Evolutionary conservation across 768 basidiomycete species (phyloP), one percentile per base, ranked within the genome.

Genomic region (Agrocybe pediades): DNA sequence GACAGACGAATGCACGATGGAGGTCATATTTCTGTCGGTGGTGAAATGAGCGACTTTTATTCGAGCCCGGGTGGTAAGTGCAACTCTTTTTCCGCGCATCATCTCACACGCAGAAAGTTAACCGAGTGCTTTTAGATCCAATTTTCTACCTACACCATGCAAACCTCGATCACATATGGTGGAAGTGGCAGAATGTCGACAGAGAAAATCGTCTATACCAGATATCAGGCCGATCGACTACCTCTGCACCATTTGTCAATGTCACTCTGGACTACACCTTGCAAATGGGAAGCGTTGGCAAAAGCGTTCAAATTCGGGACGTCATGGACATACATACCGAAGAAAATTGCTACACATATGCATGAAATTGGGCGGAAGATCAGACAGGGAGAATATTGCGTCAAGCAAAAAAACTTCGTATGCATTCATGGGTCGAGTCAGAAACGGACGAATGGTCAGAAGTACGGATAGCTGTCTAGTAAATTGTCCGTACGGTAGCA

Each of bases 81-180:
- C n/a, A n/a, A n/a, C n/a, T n/a, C n/a, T n/a, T n/a, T n/a, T n/a
- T 6, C n/a, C n/a, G 33, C 11, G 11, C n/a, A 11, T 13, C 4
- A 36, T 4, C 13, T 36, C n/a, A 4, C n/a, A 13, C 11, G 5
- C 11, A 13, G 11, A 11, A 4, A 36, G 4, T 36, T 11, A 36
- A 30, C 29, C 7, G 3, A 13, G n/a, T 36, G 6, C n/a, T 4
- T 36, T 6, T 36, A 50, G 49, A 50, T 27, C 49, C 49, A 26
- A 19, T 50, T 19, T 50, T 50, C 29, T 50, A 50, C 40, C 39
- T 50, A 13, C 74, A 75, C 56, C 74, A 77, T 52, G 65, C 68
- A 4, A 74, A 73, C 51, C 60, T 77, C 13, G 73, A 75, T 40
- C 66, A 72, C 16, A 62, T 77, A 3, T 76, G 74, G 74, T 73